phyloP scores from a whole-genome alignment of 306 rosid genomes.

The Canavalia gladiata region DNA sequence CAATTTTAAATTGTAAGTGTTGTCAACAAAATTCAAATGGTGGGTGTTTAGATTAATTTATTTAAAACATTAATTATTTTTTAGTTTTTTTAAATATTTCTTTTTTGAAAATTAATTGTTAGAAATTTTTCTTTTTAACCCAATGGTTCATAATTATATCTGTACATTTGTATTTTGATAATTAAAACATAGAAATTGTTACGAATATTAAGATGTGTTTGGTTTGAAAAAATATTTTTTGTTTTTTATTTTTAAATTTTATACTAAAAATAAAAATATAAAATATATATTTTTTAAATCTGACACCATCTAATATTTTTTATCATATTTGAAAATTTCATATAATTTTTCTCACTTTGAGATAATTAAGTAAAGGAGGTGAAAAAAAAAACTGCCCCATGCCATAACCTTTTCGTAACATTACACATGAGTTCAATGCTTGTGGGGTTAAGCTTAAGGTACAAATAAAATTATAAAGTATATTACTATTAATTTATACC shows the following conservation, averaged over 20 bases:
- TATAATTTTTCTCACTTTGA: neutral
- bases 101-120: neutral
- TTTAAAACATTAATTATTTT: no score
- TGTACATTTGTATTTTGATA: neutral
- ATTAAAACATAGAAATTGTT: neutral
- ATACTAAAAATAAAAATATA: no score
- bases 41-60: neutral
- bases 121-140: neutral
- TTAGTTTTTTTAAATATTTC: neutral
- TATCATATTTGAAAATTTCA: neutral
- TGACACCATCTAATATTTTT: no score
- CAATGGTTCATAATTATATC: neutral
- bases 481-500: no score
- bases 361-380: neutral
- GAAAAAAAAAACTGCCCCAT: neutral
- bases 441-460: constrained; percentile 41
- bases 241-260: no score
- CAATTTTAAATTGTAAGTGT: constrained; percentile 4
- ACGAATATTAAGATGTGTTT: no score
- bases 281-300: no score
- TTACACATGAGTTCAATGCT: constrained; percentile 29
- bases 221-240: no score
- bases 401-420: constrained; percentile 25
- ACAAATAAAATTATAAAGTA: neutral
- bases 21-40: neutral